A percentile compares a stretch with the other conserved stretches of the same genome.
Conservation (phyloP, 345 rosid genomes). For the Chamaenerion angustifolium region DNA sequence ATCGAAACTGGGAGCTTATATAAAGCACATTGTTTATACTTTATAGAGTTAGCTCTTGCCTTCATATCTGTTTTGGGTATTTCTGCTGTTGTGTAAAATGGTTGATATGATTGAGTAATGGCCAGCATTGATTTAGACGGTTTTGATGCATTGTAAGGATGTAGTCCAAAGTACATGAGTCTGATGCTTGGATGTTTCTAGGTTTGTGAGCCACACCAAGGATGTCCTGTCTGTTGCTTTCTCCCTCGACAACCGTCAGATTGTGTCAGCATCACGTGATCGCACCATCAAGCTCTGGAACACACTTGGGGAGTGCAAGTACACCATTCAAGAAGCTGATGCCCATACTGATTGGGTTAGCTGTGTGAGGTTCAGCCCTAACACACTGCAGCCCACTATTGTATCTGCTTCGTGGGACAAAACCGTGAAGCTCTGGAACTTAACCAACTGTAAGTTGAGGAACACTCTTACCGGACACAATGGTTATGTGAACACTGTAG, state of each 20-base stretch:
- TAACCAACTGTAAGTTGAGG: slow-evolving; percentile 66
- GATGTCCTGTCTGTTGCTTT: slow-evolving; percentile 42
- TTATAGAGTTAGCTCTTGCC: too few relatives aligned
- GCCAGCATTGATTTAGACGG: too few relatives aligned
- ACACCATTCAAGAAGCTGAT: slow-evolving; percentile 81
- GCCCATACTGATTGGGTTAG: slow-evolving; percentile 88
- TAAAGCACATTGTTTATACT: too few relatives aligned
- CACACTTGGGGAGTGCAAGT: slow-evolving; percentile 94
- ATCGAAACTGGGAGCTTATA: too few relatives aligned
- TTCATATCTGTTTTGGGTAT: too few relatives aligned
- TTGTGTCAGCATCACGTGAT: slow-evolving; percentile 41
- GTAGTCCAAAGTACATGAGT: too few relatives aligned
- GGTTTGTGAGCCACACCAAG: slow-evolving; percentile 37
- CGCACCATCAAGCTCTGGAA: slow-evolving; percentile 41
- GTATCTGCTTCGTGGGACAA: slow-evolving; percentile 90
- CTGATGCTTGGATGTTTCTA: background rate
- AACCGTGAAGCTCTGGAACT: slow-evolving; percentile 89
- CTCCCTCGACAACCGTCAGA: slow-evolving; percentile 44
- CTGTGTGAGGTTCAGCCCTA: slow-evolving; percentile 92
- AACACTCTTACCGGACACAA: slow-evolving; percentile 43
- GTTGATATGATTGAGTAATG: too few relatives aligned
- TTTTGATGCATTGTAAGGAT: too few relatives aligned
- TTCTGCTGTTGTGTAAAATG: too few relatives aligned
- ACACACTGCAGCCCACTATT: slow-evolving; percentile 59
- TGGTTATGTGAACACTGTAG: slow-evolving; percentile 68